A percentile compares a stretch with the other conserved stretches of the same genome.
Evolutionary conservation across 2,329 filamentous ascomycete species (phyloP).

Genomic region (Hypomyces rosellus): DNA sequence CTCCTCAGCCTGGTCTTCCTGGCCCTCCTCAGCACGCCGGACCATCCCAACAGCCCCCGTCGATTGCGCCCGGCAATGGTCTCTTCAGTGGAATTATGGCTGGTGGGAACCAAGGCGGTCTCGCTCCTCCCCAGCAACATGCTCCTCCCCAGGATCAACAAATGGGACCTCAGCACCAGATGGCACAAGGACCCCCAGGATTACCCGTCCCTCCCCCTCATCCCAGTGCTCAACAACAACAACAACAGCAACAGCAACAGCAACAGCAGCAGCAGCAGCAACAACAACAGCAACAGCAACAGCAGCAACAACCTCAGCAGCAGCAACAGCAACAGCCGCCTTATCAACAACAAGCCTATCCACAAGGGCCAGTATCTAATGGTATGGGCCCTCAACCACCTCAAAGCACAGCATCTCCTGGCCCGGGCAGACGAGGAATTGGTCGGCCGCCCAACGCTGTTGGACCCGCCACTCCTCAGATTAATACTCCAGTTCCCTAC

Average conservation of each 20-base stretch:
- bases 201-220: conserved; percentile 52
- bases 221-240: conserved; percentile 52
- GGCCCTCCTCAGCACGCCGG: conserved; percentile 69
- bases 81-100: conserved; percentile 96
- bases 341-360: conserved; percentile 67
- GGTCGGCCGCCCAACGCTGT: conserved; percentile 56
- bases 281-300: conserved; percentile 38
- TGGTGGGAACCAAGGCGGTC: conserved; percentile 74
- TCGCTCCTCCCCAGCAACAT: conserved; percentile 68
- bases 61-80: conserved; percentile 84
- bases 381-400: conserved; percentile 80
- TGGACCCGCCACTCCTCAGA: conserved; percentile 82
- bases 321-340: conserved; percentile 27
- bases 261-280: conserved; percentile 38
- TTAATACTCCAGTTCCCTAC: conserved; percentile 82
- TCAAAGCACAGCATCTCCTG: conserved; percentile 79
- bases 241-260: conserved; percentile 7
- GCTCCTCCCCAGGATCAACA: conserved; percentile 66
- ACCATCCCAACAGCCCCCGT: conserved; percentile 78
- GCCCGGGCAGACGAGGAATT: conserved; percentile 67
- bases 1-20: conserved; percentile 52
- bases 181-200: conserved; percentile 70
- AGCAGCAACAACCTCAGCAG: conserved; percentile 7
- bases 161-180: conserved; percentile 43
- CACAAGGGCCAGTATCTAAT: conserved; percentile 50